These are phyloP conservation scores for Plantago ovata DNA, from an alignment of 257 asterid species.

Conservation along the genomic window DNA sequence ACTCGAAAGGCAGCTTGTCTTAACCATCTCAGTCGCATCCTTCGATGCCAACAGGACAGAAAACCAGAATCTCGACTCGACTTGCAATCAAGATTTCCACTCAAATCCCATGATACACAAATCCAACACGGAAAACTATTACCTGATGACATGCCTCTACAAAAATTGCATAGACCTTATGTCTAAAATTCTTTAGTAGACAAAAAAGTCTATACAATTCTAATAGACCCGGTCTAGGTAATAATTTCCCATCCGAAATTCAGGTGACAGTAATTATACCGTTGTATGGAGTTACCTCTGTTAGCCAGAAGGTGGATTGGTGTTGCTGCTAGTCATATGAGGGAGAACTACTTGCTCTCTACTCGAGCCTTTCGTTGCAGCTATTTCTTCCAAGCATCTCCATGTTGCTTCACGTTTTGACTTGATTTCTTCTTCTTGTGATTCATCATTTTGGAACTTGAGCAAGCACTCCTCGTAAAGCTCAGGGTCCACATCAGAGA, in stretches of 20 bases:
- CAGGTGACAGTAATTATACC: neutral
- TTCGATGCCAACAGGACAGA: neutral
- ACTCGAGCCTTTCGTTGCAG: constrained; percentile 52
- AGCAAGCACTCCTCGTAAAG: constrained; percentile 72
- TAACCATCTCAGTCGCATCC: too few species aligned
- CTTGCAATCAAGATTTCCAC: too few species aligned
- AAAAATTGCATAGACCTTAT: neutral
- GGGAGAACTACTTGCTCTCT: constrained; percentile 56
- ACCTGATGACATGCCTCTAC: neutral
- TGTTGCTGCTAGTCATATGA: constrained; percentile 18
- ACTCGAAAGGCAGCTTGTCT: neutral
- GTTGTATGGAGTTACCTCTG: neutral
- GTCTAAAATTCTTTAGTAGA: neutral
- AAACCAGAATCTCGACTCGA: neutral
- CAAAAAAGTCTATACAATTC: neutral
- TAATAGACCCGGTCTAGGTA: neutral
- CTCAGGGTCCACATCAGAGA: constrained; percentile 64
- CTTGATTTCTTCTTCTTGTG: constrained; percentile 46
- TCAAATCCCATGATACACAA: neutral
- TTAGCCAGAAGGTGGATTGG: constrained; percentile 29
- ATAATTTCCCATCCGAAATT: neutral
- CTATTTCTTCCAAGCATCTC: constrained; percentile 71
- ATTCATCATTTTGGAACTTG: constrained; percentile 71
- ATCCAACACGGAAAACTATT: neutral
- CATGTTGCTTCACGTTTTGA: constrained; percentile 61